Percentiles rank a stretch among this genome's conserved stretches.
phyloP scores from a whole-genome alignment of 2,329 filamentous ascomycete genomes.

The Trichoderma oligosporum region DNA sequence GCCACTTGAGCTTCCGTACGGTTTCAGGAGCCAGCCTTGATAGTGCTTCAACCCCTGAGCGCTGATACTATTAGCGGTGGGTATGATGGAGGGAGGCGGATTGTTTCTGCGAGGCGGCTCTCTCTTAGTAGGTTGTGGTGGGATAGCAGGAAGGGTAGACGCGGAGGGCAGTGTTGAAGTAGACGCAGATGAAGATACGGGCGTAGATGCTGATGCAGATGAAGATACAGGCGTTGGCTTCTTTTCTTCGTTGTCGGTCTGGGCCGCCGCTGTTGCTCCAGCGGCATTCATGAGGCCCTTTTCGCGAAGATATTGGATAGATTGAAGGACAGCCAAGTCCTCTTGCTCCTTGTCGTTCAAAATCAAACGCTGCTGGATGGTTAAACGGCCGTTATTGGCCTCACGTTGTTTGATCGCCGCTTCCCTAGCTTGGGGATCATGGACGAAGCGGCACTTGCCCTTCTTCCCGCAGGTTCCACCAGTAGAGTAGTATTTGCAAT shows the following conservation, averaged over 20 bases:
- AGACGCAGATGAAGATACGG: conserved; percentile 6
- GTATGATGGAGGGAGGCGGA: conserved; percentile 29
- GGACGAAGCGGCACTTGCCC: conserved; percentile 71
- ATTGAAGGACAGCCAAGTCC: conserved; percentile 62
- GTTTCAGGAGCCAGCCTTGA: conserved; percentile 38
- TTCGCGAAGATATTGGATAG: conserved; percentile 61
- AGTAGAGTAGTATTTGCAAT: conserved; percentile 69
- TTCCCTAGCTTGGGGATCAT: conserved; percentile 60
- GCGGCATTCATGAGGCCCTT: conserved; percentile 48
- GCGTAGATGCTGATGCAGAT: not conserved
- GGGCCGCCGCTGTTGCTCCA: conserved; percentile 20
- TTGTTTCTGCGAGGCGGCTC: conserved; percentile 36
- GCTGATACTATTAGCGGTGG: conserved; percentile 32
- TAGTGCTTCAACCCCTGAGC: conserved; percentile 34
- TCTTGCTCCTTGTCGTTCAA: conserved; percentile 67
- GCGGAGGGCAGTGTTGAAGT: conserved; percentile 21
- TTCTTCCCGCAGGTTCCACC: conserved; percentile 67
- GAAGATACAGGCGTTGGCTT: conserved; percentile 19
- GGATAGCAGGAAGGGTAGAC: conserved; percentile 39
- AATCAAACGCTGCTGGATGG: conserved; percentile 61
- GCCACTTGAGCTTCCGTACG: conserved; percentile 34
- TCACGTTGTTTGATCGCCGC: conserved; percentile 61
- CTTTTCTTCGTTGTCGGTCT: conserved; percentile 22
- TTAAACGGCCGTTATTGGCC: conserved; percentile 62
- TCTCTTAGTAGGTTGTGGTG: conserved; percentile 34